These are phyloP conservation scores for Sphagnum contortum DNA, from an alignment of 225 moss, liverwort and hornwort species.

Conservation along the genomic window DNA sequence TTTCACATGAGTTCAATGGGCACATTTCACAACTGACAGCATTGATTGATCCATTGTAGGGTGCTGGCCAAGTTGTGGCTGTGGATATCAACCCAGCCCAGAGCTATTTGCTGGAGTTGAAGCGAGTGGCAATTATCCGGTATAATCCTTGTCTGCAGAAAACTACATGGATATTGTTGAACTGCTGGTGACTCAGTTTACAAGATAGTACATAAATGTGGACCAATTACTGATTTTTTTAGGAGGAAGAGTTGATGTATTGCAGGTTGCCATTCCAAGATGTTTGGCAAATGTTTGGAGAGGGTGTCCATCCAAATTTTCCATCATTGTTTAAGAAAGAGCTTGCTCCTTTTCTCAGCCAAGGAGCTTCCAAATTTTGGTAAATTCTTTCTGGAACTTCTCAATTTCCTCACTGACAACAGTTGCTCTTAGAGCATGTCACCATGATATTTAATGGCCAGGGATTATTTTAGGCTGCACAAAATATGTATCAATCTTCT, in stretches of 20 bases:
- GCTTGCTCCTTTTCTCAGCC: slow-evolving; percentile 80
- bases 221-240: too few relatives aligned
- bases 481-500: too few relatives aligned
- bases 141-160: slow-evolving; percentile 2
- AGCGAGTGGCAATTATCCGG: slow-evolving; percentile 71
- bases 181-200: too few relatives aligned
- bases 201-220: too few relatives aligned
- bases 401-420: too few relatives aligned
- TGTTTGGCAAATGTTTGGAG: slow-evolving; percentile 97
- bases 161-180: too few relatives aligned
- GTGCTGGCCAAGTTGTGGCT: slow-evolving; percentile 87
- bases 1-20: too few relatives aligned
- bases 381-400: background rate
- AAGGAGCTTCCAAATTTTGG: slow-evolving; percentile 96
- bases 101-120: slow-evolving; percentile 92
- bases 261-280: slow-evolving; percentile 82
- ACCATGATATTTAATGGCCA: too few relatives aligned
- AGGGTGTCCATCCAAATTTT: slow-evolving; percentile 85
- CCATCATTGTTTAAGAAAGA: slow-evolving; percentile 59
- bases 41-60: slow-evolving; percentile 27
- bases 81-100: slow-evolving; percentile 99
- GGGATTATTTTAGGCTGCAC: too few relatives aligned
- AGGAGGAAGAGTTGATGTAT: background rate
- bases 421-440: too few relatives aligned
- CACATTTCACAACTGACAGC: too few relatives aligned